Conservation (phyloP, 306 rosid genomes). For the Cicer chorassanicum region DNA sequence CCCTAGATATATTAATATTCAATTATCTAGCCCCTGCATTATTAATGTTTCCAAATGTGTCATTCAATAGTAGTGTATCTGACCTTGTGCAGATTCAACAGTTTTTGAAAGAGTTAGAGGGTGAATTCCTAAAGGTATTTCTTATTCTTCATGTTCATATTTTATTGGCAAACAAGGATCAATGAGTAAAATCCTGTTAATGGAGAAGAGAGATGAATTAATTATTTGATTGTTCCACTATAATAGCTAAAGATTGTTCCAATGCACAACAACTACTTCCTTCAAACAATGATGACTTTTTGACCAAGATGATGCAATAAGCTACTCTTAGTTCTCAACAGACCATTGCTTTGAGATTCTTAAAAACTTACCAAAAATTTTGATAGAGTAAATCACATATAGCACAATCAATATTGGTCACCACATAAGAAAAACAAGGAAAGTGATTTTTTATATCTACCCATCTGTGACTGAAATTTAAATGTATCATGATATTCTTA, state of each 20-base stretch:
- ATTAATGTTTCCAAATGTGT: slow-evolving; percentile 11
- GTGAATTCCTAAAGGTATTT: slow-evolving; percentile 82
- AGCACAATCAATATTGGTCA: neutral
- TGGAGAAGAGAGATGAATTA: neutral
- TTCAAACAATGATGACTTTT: neutral
- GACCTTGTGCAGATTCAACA: slow-evolving; percentile 72
- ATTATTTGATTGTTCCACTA: neutral
- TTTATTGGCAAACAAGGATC: slow-evolving; percentile 14
- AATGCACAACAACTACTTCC: neutral
- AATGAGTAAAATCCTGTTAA: slow-evolving; percentile 1
- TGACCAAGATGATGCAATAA: neutral
- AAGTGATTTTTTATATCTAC: neutral
- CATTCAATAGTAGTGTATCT: slow-evolving; percentile 25
- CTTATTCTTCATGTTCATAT: slow-evolving; percentile 23
- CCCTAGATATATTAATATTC: slow-evolving; percentile 16
- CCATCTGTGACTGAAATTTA: neutral
- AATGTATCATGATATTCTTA: neutral
- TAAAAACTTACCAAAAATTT: neutral
- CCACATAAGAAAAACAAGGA: neutral
- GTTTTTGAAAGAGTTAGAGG: slow-evolving; percentile 79
- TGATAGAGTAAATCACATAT: neutral
- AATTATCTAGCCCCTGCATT: neutral
- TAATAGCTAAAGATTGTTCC: neutral
- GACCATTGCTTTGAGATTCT: neutral
- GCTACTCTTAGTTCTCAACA: slow-evolving; percentile 8